phyloP scores from a whole-genome alignment of 2,329 filamentous ascomycete genomes.

The Aschersonia sp. region DNA sequence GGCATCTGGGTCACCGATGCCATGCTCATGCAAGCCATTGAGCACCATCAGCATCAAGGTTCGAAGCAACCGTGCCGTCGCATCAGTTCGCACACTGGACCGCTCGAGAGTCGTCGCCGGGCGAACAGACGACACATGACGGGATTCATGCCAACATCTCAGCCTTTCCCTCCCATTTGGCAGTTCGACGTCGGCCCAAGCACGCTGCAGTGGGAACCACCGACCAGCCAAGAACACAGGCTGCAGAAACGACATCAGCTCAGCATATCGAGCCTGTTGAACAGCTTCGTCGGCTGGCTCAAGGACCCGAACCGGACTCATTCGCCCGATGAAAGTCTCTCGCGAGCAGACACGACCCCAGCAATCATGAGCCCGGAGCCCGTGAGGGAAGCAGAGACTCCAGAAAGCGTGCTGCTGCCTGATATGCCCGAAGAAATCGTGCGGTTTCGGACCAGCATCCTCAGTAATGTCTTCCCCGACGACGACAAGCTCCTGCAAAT shows the following conservation, averaged over 20 bases:
- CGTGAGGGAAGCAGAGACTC: neutral
- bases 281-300: constrained; percentile 16
- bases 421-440: constrained; percentile 6
- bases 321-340: neutral
- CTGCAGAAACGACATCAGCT: constrained; percentile 9
- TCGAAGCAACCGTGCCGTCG: constrained; percentile 10
- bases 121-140: constrained; percentile 39
- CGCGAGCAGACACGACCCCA: neutral
- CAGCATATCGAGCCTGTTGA: constrained; percentile 9
- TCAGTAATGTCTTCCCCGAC: neutral
- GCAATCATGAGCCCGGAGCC: neutral
- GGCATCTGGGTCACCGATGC: constrained; percentile 18
- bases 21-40: constrained; percentile 17
- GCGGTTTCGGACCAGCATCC: constrained; percentile 5
- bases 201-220: constrained; percentile 38
- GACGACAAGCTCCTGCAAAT: constrained; percentile 3
- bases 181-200: constrained; percentile 28
- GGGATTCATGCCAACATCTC: constrained; percentile 27
- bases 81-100: constrained; percentile 32
- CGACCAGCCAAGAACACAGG: constrained; percentile 17
- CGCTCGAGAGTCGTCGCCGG: constrained; percentile 39
- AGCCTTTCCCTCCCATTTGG: constrained; percentile 27
- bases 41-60: constrained; percentile 13
- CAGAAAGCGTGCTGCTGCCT: neutral
- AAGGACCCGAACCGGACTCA: neutral